These are phyloP conservation scores for Domatiomyces catenatus DNA, from an alignment of 2,329 filamentous ascomycete genomes.

Conservation along the genomic window DNA sequence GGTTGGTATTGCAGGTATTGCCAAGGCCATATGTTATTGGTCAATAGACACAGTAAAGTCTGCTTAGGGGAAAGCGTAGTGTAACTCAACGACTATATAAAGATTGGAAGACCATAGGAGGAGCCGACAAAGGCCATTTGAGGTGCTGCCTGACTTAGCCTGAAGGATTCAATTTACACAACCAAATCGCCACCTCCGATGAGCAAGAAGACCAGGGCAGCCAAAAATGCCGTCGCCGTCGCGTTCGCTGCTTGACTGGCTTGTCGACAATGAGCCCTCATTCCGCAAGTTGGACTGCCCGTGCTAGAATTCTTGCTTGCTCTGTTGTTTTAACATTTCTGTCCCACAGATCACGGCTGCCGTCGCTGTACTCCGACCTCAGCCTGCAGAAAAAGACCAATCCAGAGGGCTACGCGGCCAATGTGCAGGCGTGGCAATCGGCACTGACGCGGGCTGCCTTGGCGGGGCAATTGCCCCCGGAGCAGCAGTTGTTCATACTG, in stretches of 20 bases:
- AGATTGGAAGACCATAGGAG: too few relatives aligned
- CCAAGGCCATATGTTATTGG: too few relatives aligned
- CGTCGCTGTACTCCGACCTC: conserved; percentile 83
- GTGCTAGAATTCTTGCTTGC: not conserved
- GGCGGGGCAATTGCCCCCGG: conserved; percentile 42
- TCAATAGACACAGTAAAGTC: too few relatives aligned
- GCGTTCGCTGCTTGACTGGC: conserved; percentile 11
- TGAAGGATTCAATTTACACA: too few relatives aligned
- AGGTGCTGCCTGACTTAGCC: not conserved
- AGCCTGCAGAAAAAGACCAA: conserved; percentile 57
- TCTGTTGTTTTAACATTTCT: not conserved
- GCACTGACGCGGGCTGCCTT: conserved; percentile 55
- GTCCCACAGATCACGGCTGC: conserved; percentile 52
- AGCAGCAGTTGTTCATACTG: conserved; percentile 32
- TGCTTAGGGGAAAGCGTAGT: too few relatives aligned
- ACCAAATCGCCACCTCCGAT: not conserved
- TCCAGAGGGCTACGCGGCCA: conserved; percentile 70
- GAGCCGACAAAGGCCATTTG: not conserved
- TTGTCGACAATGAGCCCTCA: conserved; percentile 15
- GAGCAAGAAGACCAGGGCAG: not conserved
- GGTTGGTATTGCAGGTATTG: too few relatives aligned
- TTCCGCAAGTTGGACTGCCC: conserved; percentile 13
- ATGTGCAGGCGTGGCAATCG: conserved; percentile 62
- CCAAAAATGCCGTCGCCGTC: conserved; percentile 2
- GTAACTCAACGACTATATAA: too few relatives aligned